Evolutionary conservation across 1,284 basidiomycete species (phyloP).

Genomic region (Rhodotorula sp.): DNA sequence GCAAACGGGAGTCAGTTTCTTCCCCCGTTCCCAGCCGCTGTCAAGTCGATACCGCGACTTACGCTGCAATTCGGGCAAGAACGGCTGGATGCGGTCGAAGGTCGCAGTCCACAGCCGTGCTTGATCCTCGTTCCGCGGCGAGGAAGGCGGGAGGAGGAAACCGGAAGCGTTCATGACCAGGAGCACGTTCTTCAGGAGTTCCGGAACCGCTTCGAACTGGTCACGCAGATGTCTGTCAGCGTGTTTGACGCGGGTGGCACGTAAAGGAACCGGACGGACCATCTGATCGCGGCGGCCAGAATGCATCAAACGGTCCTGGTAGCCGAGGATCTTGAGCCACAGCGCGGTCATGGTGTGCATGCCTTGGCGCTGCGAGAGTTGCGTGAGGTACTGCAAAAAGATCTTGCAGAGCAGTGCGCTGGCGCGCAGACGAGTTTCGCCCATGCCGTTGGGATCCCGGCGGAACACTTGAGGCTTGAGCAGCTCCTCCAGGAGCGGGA

Average conservation of each 20-base stretch:
- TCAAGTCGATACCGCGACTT: slow-evolving; percentile 50
- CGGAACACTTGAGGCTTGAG: slow-evolving; percentile 78
- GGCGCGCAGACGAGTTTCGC: slow-evolving; percentile 83
- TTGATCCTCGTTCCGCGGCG: slow-evolving; percentile 64
- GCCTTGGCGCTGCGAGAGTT: slow-evolving; percentile 65
- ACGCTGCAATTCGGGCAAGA: slow-evolving; percentile 81
- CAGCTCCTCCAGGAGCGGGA: slow-evolving; percentile 89
- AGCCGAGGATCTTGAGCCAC: slow-evolving; percentile 90
- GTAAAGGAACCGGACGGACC: slow-evolving; percentile 57
- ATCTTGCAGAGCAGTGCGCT: slow-evolving; percentile 88
- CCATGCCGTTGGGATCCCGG: slow-evolving; percentile 79
- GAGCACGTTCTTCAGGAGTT: slow-evolving; percentile 94
- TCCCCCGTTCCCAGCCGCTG: not conserved
- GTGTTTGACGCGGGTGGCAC: not conserved
- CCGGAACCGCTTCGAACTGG: slow-evolving; percentile 89
- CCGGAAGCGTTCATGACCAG: slow-evolving; percentile 91
- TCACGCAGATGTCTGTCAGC: not conserved
- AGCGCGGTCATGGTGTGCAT: slow-evolving; percentile 65
- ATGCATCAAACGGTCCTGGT: slow-evolving; percentile 85
- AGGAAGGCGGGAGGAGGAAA: slow-evolving; percentile 69
- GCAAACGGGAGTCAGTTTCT: not conserved
- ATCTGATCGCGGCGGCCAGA: slow-evolving; percentile 79
- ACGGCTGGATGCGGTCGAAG: slow-evolving; percentile 77
- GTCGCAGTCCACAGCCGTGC: slow-evolving; percentile 78
- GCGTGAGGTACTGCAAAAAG: slow-evolving; percentile 87